Evolutionary conservation across 139 green algal species (phyloP).

Genomic region (Edaphochlamys debaryana): DNA sequence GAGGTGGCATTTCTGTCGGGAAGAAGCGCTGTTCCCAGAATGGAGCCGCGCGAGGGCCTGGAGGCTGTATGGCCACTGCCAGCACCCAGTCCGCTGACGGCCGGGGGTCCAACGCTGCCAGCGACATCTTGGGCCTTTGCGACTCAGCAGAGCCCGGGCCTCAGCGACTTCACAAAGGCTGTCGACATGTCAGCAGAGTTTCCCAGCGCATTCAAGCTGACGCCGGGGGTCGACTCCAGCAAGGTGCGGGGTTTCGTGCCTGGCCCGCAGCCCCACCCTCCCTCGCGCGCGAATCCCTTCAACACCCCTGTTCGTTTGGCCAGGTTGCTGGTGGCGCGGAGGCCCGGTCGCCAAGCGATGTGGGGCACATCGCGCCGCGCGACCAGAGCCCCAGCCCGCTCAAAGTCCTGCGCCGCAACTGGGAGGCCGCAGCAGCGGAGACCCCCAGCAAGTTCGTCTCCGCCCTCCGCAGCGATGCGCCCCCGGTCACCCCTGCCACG

Average conservation of each 20-base stretch:
- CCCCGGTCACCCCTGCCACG: neutral
- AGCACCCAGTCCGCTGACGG: too few relatives aligned
- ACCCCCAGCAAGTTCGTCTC: neutral
- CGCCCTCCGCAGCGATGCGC: neutral
- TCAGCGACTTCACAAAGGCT: neutral
- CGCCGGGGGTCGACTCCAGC: too few relatives aligned
- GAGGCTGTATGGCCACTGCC: too few relatives aligned
- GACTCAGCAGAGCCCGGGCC: neutral
- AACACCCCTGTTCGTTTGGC: neutral
- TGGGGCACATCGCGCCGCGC: neutral
- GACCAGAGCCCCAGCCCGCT: constrained; percentile 6
- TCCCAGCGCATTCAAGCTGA: neutral
- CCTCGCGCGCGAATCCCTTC: too few relatives aligned
- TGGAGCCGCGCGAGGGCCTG: too few relatives aligned
- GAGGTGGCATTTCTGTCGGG: too few relatives aligned
- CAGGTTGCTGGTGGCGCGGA: neutral
- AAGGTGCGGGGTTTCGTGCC: neutral
- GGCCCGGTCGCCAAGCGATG: neutral
- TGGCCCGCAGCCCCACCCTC: neutral
- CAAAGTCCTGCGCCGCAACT: neutral
- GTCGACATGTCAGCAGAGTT: constrained; percentile 26
- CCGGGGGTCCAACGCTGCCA: too few relatives aligned
- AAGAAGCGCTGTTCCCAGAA: too few relatives aligned
- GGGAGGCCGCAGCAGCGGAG: neutral
- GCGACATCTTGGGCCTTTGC: neutral